Evolutionary conservation across 2,329 filamentous ascomycete genomes (phyloP).

Genomic region (Ascochyta viciae-villosae): DNA sequence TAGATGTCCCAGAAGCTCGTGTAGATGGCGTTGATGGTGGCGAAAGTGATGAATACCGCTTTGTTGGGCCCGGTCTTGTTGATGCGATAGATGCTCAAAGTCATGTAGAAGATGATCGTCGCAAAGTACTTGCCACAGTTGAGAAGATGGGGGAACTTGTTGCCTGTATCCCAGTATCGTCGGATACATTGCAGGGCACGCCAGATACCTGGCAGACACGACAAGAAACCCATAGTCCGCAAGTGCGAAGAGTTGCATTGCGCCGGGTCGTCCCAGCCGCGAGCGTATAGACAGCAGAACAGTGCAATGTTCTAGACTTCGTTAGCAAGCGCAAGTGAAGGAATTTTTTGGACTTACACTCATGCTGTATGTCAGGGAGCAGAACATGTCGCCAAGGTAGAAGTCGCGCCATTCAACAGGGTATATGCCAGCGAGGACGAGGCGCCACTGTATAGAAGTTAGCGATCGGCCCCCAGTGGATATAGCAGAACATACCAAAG

Average conservation of each 20-base stretch:
- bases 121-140: conserved; percentile 92
- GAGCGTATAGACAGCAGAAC: conserved; percentile 93
- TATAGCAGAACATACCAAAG: conserved; percentile 68
- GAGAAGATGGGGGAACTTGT: conserved; percentile 88
- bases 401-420: conserved; percentile 97
- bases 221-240: conserved; percentile 83
- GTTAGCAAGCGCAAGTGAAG: not conserved
- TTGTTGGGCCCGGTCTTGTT: conserved; percentile 64
- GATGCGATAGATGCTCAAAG: conserved; percentile 84
- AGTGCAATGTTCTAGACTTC: conserved; percentile 75
- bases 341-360: conserved; percentile 65
- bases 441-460: conserved; percentile 69
- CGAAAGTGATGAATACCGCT: conserved; percentile 80
- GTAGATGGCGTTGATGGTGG: conserved; percentile 83
- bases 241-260: conserved; percentile 89
- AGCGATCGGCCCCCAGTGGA: not conserved
- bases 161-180: conserved; percentile 85
- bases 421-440: conserved; percentile 84
- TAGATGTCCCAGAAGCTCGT: conserved; percentile 89
- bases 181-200: conserved; percentile 88
- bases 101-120: conserved; percentile 80
- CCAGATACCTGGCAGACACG: conserved; percentile 84
- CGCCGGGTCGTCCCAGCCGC: conserved; percentile 72
- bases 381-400: conserved; percentile 97
- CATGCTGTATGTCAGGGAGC: conserved; percentile 89